A percentile compares a stretch with the other conserved stretches of the same genome.
These are phyloP conservation scores for Babesia ovis DNA, from an alignment of 169 alveolate genomes.

Conservation along the genomic window DNA sequence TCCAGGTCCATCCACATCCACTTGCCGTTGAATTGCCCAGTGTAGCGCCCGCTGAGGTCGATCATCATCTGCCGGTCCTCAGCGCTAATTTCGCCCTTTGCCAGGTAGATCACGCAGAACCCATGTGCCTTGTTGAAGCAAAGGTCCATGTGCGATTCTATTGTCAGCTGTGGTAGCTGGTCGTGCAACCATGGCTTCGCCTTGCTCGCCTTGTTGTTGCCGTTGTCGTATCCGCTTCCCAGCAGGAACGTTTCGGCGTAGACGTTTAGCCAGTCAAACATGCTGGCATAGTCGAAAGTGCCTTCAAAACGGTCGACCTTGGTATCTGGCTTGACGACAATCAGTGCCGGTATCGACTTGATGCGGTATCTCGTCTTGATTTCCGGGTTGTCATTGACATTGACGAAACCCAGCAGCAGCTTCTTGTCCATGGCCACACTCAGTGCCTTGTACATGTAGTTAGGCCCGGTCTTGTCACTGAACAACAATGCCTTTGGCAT, in stretches of 20 bases:
- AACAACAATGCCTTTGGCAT: slow-evolving; percentile 76
- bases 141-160: slow-evolving; percentile 81
- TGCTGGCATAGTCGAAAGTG: slow-evolving; percentile 80
- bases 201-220: slow-evolving; percentile 71
- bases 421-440: slow-evolving; percentile 70
- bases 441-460: slow-evolving; percentile 74
- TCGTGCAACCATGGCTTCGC: slow-evolving; percentile 87
- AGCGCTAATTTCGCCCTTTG: slow-evolving; percentile 71
- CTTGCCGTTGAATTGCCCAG: slow-evolving; percentile 80
- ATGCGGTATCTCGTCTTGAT: slow-evolving; percentile 85
- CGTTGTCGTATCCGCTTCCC: slow-evolving; percentile 90
- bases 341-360: slow-evolving; percentile 83
- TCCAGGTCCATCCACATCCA: slow-evolving; percentile 87
- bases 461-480: slow-evolving; percentile 73
- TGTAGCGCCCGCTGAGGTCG: slow-evolving; percentile 77
- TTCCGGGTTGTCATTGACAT: slow-evolving; percentile 73
- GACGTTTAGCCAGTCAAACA: slow-evolving; percentile 93
- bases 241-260: slow-evolving; percentile 94
- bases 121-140: slow-evolving; percentile 83
- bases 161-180: slow-evolving; percentile 81
- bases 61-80: slow-evolving; percentile 82
- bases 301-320: slow-evolving; percentile 87
- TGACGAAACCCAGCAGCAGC: slow-evolving; percentile 69
- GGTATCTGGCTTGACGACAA: slow-evolving; percentile 81
- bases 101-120: slow-evolving; percentile 81